Evolutionary conservation across 257 asterid species (phyloP).

Genomic region (Lycium barbarum): DNA sequence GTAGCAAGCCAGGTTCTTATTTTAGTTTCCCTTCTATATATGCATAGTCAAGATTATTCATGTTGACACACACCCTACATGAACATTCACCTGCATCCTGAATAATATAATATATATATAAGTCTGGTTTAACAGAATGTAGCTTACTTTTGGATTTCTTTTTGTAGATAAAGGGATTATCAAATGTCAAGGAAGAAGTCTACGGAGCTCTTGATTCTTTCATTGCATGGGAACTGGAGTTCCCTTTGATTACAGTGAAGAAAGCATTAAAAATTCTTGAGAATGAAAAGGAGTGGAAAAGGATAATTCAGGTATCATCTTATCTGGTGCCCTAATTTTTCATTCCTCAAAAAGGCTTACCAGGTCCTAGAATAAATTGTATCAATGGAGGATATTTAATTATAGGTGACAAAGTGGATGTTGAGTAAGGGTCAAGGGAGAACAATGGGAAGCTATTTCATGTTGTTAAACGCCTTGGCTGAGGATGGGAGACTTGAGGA

Average conservation of each 20-base stretch:
- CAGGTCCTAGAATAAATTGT: constrained; percentile 27
- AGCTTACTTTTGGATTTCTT: neutral
- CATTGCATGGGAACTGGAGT: constrained; percentile 97
- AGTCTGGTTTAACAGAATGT: constrained; percentile 18
- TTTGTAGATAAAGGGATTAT: constrained; percentile 75
- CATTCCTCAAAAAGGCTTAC: neutral
- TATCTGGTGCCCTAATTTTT: neutral
- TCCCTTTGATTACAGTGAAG: constrained; percentile 90
- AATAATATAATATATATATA: neutral
- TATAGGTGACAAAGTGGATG: constrained; percentile 93
- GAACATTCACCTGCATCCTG: neutral
- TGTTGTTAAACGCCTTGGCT: constrained; percentile 80
- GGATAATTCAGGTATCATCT: constrained; percentile 76
- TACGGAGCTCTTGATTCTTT: constrained; percentile 95
- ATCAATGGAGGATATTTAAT: constrained; percentile 21
- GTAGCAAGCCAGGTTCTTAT: neutral
- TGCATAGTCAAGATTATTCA: neutral
- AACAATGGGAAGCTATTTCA: constrained; percentile 95
- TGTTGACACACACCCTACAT: neutral
- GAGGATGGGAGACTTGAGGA: constrained; percentile 93
- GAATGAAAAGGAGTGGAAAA: constrained; percentile 84
- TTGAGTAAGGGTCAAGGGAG: constrained; percentile 96
- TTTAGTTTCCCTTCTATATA: neutral
- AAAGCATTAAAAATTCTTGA: constrained; percentile 88
- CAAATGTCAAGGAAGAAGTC: constrained; percentile 96